A percentile compares a stretch with the other conserved stretches of the same genome.
These are phyloP conservation scores for Cyberlindnera euphorbiiphila DNA, from an alignment of 805 yeast genomes.

Conservation along the genomic window DNA sequence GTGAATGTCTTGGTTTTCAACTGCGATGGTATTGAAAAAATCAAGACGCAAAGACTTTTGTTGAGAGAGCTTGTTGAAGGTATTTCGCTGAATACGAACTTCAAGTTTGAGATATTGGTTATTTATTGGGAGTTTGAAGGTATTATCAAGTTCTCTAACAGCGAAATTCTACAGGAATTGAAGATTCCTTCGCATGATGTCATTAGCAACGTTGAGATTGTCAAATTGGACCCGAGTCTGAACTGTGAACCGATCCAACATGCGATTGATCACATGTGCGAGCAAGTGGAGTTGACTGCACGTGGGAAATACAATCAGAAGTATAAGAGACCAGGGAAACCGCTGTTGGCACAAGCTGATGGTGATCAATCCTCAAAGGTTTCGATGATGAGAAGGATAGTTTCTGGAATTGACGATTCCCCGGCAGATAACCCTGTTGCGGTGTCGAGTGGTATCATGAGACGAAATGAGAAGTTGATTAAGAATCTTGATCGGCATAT, in stretches of 20 bases:
- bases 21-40: slow-evolving; percentile 33
- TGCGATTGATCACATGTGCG: slow-evolving; percentile 24
- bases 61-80: slow-evolving; percentile 34
- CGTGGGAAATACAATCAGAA: slow-evolving; percentile 31
- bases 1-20: slow-evolving; percentile 35
- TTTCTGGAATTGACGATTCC: slow-evolving; percentile 4
- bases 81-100: slow-evolving; percentile 32
- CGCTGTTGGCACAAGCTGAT: neutral
- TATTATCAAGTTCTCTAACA: slow-evolving; percentile 25
- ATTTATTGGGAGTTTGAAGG: slow-evolving; percentile 39
- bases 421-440: slow-evolving; percentile 2
- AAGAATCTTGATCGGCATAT: slow-evolving; percentile 13
- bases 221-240: slow-evolving; percentile 29
- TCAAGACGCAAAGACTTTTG: slow-evolving; percentile 28
- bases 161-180: slow-evolving; percentile 31
- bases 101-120: slow-evolving; percentile 31
- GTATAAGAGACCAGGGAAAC: slow-evolving; percentile 10
- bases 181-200: slow-evolving; percentile 26
- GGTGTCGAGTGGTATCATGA: neutral
- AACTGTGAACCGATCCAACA: slow-evolving; percentile 23
- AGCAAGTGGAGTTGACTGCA: slow-evolving; percentile 29
- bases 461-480: slow-evolving; percentile 1
- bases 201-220: slow-evolving; percentile 29
- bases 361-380: neutral
- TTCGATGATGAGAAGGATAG: neutral